phyloP scores from a whole-genome alignment of 768 basidiomycete species.

The Galerina marginata region DNA sequence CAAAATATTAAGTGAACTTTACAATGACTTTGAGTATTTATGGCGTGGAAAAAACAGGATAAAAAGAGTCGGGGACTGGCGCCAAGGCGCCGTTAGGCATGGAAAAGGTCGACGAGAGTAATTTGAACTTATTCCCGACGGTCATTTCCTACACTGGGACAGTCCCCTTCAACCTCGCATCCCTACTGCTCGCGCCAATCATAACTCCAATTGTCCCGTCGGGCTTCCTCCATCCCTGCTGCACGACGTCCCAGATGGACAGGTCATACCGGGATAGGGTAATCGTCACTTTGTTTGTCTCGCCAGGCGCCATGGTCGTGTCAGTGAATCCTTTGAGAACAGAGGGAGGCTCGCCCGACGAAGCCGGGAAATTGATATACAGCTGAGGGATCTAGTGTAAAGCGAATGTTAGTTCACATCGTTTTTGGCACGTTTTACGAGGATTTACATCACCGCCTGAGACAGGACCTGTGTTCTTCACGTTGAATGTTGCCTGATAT shows the following conservation, averaged over 20 bases:
- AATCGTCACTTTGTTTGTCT: constrained; percentile 53
- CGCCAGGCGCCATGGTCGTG: constrained; percentile 52
- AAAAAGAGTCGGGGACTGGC: too few species aligned
- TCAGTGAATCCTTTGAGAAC: constrained; percentile 75
- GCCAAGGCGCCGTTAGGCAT: too few species aligned
- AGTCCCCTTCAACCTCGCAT: constrained; percentile 55
- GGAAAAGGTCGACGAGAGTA: too few species aligned
- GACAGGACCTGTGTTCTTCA: constrained; percentile 66
- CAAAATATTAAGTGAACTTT: too few species aligned
- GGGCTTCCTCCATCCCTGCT: constrained; percentile 79
- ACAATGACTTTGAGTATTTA: too few species aligned
- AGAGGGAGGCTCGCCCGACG: constrained; percentile 72
- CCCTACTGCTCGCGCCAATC: constrained; percentile 73
- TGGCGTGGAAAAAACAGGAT: too few species aligned
- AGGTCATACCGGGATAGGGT: constrained; percentile 71
- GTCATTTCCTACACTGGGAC: constrained; percentile 28
- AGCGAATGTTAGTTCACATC: not conserved
- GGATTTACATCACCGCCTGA: constrained; percentile 64
- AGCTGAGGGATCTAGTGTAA: constrained; percentile 67
- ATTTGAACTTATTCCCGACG: too few species aligned
- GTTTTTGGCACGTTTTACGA: not conserved
- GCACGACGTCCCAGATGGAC: constrained; percentile 77
- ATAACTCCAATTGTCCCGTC: constrained; percentile 64
- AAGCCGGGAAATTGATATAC: constrained; percentile 70
- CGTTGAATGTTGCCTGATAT: constrained; percentile 63